Percentiles rank a stretch among this genome's conserved stretches.
These are phyloP conservation scores for Xylariaceae sp. DNA, from an alignment of 2,329 filamentous ascomycete species.

Conservation along the genomic window DNA sequence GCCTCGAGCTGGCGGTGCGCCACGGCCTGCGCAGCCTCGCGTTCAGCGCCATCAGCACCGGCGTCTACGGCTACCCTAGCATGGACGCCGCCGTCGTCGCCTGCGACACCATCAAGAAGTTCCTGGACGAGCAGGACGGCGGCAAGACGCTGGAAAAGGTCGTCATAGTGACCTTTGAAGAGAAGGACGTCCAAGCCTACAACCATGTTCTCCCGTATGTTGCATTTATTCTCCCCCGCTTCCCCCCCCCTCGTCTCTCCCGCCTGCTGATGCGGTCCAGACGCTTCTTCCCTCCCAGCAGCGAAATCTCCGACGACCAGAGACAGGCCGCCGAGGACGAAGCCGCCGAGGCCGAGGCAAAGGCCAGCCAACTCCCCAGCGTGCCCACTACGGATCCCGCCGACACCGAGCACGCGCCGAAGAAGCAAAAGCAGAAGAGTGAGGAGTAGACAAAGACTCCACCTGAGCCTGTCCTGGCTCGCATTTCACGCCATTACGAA, in stretches of 20 bases:
- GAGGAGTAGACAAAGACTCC: conserved; percentile 6
- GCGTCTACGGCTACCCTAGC: conserved; percentile 82
- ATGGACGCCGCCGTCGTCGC: conserved; percentile 65
- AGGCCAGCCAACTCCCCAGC: conserved; percentile 25
- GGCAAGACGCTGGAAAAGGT: conserved; percentile 57
- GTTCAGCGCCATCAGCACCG: conserved; percentile 81
- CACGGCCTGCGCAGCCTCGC: conserved; percentile 64
- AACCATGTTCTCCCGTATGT: conserved; percentile 65
- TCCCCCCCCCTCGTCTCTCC: background rate
- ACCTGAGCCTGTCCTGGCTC: no score
- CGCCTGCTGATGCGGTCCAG: conserved; percentile 6
- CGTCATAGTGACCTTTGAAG: conserved; percentile 77
- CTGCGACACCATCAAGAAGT: conserved; percentile 48
- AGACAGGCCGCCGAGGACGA: conserved; percentile 12
- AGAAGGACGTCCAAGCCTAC: conserved; percentile 72
- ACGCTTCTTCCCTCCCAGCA: conserved; percentile 19
- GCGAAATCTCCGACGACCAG: conserved; percentile 6
- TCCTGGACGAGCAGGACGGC: conserved; percentile 40
- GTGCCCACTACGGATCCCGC: conserved; percentile 28
- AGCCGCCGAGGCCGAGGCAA: conserved; percentile 18
- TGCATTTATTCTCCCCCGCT: background rate
- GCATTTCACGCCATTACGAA: no score
- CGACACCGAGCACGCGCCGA: conserved; percentile 22
- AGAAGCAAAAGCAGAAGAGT: conserved; percentile 25
- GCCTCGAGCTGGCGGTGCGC: conserved; percentile 63